Evolutionary conservation across 441 rosid species (phyloP).

Genomic region (Aleurites moluccanus): DNA sequence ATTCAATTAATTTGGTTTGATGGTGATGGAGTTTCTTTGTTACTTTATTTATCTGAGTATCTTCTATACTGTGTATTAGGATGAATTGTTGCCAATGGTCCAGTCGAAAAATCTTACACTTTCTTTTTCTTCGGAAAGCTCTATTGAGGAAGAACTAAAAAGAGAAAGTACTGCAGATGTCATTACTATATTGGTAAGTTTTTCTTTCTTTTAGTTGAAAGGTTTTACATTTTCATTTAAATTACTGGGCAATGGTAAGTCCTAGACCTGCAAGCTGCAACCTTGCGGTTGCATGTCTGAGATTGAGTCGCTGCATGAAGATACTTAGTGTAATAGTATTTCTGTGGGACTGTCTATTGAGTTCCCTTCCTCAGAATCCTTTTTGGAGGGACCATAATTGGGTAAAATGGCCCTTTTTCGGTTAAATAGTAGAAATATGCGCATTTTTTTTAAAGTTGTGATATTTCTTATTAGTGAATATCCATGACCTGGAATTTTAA

Average conservation of each 20-base stretch:
- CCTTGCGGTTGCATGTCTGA: background rate
- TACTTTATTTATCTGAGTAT: slow-evolving; percentile 9
- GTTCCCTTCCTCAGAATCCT: background rate
- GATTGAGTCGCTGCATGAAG: background rate
- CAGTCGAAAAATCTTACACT: slow-evolving; percentile 68
- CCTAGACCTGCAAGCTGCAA: slow-evolving; percentile 1
- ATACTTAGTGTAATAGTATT: background rate
- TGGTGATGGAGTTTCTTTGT: background rate
- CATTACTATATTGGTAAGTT: slow-evolving; percentile 76
- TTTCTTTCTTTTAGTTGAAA: slow-evolving; percentile 9
- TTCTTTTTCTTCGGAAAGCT: slow-evolving; percentile 94
- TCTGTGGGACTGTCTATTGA: background rate
- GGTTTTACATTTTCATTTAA: background rate
- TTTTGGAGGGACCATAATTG: background rate
- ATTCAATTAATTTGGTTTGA: background rate
- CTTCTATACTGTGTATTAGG: slow-evolving; percentile 43
- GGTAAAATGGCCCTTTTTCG: background rate
- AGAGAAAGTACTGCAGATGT: slow-evolving; percentile 98
- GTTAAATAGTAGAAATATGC: background rate
- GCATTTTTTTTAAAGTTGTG: background rate
- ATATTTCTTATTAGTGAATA: background rate
- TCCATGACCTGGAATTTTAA: background rate
- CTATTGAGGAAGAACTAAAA: slow-evolving; percentile 94
- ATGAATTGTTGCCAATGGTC: slow-evolving; percentile 81
- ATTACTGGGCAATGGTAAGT: background rate